Evolutionary conservation across 768 basidiomycete genomes (phyloP).

Genomic region (Lentinus tigrinus): DNA sequence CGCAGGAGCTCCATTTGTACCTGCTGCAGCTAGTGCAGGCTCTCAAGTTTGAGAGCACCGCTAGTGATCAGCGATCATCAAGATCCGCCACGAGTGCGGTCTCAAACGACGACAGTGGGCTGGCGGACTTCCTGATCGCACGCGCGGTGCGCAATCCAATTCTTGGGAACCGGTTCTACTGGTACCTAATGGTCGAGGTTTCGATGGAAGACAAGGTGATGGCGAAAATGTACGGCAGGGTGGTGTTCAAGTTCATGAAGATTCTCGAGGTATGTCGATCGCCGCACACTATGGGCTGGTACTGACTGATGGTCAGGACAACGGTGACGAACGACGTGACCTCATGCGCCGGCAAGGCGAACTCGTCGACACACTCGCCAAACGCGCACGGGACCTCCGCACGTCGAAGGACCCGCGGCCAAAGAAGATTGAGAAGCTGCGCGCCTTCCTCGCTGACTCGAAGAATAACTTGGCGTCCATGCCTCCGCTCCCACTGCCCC

Average conservation of each 20-base stretch:
- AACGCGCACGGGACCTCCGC: conserved; percentile 83
- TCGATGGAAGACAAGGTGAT: conserved; percentile 82
- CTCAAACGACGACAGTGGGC: conserved; percentile 88
- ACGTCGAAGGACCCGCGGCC: conserved; percentile 90
- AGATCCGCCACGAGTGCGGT: conserved; percentile 70
- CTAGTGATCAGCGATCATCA: conserved; percentile 74
- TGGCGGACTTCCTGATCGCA: conserved; percentile 88
- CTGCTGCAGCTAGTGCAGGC: conserved; percentile 96
- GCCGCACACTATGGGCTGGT: too few species aligned
- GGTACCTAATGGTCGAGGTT: conserved; percentile 98
- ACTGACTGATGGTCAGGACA: conserved; percentile 52
- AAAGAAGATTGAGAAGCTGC: conserved; percentile 96
- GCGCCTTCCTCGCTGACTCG: conserved; percentile 78
- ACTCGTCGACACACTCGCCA: conserved; percentile 81
- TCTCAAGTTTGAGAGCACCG: conserved; percentile 89
- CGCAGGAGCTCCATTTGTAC: conserved; percentile 87
- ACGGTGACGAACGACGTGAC: conserved; percentile 77
- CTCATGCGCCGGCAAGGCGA: conserved; percentile 91
- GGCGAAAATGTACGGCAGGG: conserved; percentile 91
- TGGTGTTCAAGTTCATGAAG: conserved; percentile 89
- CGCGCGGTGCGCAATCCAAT: conserved; percentile 81
- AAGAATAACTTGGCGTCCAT: conserved; percentile 84
- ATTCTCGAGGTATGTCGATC: conserved; percentile 83
- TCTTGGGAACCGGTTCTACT: conserved; percentile 89
- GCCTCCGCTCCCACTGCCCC: conserved; percentile 80